Conservation (phyloP, 345 rosid genomes). For the Moringa oleifera region DNA sequence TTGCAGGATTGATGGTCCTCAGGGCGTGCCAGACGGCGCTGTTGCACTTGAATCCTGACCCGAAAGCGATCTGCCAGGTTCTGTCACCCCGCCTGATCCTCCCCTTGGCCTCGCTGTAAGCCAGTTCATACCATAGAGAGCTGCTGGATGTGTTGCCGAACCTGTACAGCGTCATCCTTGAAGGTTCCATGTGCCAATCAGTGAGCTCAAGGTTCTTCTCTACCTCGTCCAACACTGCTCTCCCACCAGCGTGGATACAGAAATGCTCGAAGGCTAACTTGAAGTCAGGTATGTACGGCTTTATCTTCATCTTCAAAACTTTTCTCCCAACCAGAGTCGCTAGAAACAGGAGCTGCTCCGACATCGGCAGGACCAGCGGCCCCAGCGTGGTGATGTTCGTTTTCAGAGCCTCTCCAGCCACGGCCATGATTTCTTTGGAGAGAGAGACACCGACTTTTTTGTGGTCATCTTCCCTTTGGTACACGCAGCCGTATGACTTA, state of each 20-base stretch:
- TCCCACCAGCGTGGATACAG: conserved; percentile 85
- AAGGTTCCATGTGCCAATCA: conserved; percentile 93
- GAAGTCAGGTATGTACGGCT: conserved; percentile 80
- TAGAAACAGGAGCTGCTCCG: conserved; percentile 77
- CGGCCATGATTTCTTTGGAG: conserved; percentile 89
- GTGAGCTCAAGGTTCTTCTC: conserved; percentile 75
- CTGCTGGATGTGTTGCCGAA: conserved; percentile 95
- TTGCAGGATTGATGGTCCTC: conserved; percentile 56
- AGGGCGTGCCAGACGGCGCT: conserved; percentile 88
- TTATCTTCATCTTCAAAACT: conserved; percentile 58
- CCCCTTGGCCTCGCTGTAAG: conserved; percentile 83
- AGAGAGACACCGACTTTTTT: conserved; percentile 64
- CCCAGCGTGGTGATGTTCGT: conserved; percentile 89
- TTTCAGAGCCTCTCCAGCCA: conserved; percentile 92
- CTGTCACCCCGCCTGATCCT: conserved; percentile 77
- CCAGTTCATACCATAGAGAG: conserved; percentile 84
- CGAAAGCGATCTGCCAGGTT: conserved; percentile 92
- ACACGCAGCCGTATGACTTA: conserved; percentile 61
- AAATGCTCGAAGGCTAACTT: conserved; percentile 89
- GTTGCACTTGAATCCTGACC: conserved; percentile 95
- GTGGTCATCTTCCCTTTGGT: conserved; percentile 71
- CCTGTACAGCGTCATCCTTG: conserved; percentile 82
- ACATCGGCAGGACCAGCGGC: conserved; percentile 83
- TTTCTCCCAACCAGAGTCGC: conserved; percentile 65
- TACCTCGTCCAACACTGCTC: conserved; percentile 83